Evolutionary conservation across 192 early-diverging fungal genomes (phyloP), one percentile per base, ranked within the genome.

Genomic region (Kickxella alabastrina): DNA sequence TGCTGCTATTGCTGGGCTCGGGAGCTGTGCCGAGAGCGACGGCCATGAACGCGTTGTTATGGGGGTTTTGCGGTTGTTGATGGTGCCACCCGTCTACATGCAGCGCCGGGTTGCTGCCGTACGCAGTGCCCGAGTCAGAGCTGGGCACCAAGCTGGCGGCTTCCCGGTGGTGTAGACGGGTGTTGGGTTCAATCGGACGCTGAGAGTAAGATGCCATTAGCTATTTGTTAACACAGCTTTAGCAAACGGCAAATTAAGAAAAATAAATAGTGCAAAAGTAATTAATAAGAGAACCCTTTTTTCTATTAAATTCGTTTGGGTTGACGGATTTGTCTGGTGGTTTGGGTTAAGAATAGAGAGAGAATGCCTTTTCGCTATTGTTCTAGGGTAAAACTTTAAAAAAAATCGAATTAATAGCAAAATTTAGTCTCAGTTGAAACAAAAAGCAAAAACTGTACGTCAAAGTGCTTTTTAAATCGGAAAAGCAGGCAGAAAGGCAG

Each of bases 21-120:
- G 31, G 31, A 6, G 38, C 38, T 40, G 38, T 17, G 19, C 19
- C 12, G 8, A 37, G 19, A 25, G 7, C 27, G 34, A 17, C 19
- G 19, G 47, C 47, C 49, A 25, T 18, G 19, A 22, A 29, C 8
- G 19, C 35, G 49, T 10, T 35, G 49, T 25, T 41, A 19, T 35
- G 13, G 12, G 40, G 19, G 36, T 53, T 41, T 38, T 26, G 37
- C 12, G 21, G 5, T 17, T 51, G 55, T 31, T 59, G 46, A 18
- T 48, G 62, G 49, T 61, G 51, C 72, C 72, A 75, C 72, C 72
- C 72, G 72, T 54, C 72, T 75, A 75, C 72, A 75, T 63, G 65
- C 69, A 73, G 37, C 72, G 53, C 54, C 72, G 64, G 53, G 72
- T 59, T 40, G 72, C 65, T 43, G 44, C 52, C 28, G 52, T 18